Evolutionary conservation across 2,329 filamentous ascomycete species (phyloP).

Genomic region (Fusarium sp.): DNA sequence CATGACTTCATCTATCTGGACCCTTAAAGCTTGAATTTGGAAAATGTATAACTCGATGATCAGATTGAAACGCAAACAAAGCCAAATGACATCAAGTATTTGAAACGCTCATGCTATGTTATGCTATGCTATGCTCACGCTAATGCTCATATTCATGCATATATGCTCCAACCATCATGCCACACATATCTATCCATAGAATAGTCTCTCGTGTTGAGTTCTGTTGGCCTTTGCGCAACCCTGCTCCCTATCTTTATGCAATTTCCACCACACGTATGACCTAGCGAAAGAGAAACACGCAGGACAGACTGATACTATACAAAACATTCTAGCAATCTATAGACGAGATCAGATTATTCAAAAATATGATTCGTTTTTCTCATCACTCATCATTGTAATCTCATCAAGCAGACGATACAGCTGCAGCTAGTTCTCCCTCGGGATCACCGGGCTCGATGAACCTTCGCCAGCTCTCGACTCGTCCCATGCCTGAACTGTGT

Average conservation of each 20-base stretch:
- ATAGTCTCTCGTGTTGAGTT: slow-evolving; percentile 22
- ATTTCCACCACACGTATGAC: slow-evolving; percentile 8
- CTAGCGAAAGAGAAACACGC: slow-evolving; percentile 18
- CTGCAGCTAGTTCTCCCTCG: slow-evolving; percentile 50
- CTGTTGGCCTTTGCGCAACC: slow-evolving; percentile 38
- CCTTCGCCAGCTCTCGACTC: slow-evolving; percentile 63
- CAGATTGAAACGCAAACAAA: slow-evolving; percentile 3
- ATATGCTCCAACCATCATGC: slow-evolving; percentile 27
- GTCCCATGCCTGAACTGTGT: slow-evolving; percentile 60
- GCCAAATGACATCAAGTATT: slow-evolving; percentile 23
- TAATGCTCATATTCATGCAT: slow-evolving; percentile 15
- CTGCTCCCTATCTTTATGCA: slow-evolving; percentile 20
- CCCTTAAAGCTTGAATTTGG: background rate
- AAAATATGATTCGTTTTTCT: slow-evolving; percentile 21
- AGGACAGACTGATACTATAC: slow-evolving; percentile 21
- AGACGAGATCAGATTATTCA: slow-evolving; percentile 14
- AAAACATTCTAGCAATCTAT: slow-evolving; percentile 25
- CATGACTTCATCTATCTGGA: slow-evolving; percentile 14
- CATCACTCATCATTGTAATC: slow-evolving; percentile 17
- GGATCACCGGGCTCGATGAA: slow-evolving; percentile 62
- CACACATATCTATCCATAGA: slow-evolving; percentile 9
- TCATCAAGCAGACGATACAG: slow-evolving; percentile 18
- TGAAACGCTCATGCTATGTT: slow-evolving; percentile 15
- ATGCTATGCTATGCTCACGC: background rate
- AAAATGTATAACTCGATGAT: slow-evolving; percentile 13